Evolutionary conservation across 176 grass and related monocot genomes (phyloP).

Genomic region (Alopecurus myosuroides): DNA sequence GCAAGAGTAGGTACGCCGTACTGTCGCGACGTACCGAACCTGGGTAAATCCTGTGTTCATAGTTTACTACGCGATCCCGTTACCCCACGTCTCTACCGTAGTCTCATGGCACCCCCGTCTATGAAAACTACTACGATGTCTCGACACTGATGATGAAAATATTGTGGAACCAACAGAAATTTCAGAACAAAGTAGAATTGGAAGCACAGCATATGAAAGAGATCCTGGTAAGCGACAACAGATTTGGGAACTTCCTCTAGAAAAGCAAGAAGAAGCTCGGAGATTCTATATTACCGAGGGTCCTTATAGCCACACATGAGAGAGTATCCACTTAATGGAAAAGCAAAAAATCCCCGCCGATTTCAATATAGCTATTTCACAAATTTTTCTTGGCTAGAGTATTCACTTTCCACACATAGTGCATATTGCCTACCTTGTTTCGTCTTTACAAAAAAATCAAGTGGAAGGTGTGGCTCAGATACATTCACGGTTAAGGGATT

Average conservation of each 20-base stretch:
- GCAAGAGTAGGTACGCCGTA: no score
- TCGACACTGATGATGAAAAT: neutral
- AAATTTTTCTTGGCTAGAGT: neutral
- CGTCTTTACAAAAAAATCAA: neutral
- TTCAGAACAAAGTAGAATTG: neutral
- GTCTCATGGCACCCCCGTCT: no score
- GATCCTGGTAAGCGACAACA: neutral
- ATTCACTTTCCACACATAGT: neutral
- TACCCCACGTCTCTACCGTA: no score
- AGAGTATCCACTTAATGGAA: neutral
- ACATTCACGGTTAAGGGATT: neutral
- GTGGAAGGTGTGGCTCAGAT: neutral
- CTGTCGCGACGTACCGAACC: no score
- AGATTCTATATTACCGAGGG: neutral
- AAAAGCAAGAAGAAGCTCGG: neutral
- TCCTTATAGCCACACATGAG: neutral
- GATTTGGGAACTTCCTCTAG: neutral
- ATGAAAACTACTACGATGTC: no score
- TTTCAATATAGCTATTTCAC: neutral
- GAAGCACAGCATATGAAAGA: neutral
- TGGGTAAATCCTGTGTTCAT: no score
- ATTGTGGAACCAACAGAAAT: neutral
- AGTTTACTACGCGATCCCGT: no score
- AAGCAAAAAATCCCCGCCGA: no score
- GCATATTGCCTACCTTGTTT: neutral